Base-by-base conservation (phyloP, 1,284 basidiomycete species). In the Pseudozyma hubeiensis region DNA sequence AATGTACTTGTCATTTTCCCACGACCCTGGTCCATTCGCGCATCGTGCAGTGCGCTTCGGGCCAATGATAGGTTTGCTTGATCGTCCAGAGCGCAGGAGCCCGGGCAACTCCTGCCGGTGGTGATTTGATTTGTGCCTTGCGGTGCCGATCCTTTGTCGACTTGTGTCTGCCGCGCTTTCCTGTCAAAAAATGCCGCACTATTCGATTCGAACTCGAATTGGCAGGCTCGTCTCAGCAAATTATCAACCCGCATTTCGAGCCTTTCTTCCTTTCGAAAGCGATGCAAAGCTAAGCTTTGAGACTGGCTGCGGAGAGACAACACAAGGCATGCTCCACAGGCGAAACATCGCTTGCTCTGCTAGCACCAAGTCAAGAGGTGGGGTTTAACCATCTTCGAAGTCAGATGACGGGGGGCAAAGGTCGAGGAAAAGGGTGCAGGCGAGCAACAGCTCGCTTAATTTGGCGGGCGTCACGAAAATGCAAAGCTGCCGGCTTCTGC, bases 401-500 rank as follows among this genome's bases (percentile, higher is more conserved):
- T 37, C 35, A 37, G 35, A 37, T 37, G 35, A 37, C 35, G 35
- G 5, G 2, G 24, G 24, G 24, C 24, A 24, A 24, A 24, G 24
- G 24, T 24, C 24, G 24, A 24, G 24, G 24, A 24, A 24, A 24
- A 24, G 24, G 24, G 24, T 24, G 24, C 24, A 24, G 24, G 24
- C 24, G 24, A 24, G 43, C 17, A 30, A 49, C 41, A 52, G 35
- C 53, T 47, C 50, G 64, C 57, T 60, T 66, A 47, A 49, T 24
- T 24, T 24, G 24, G 24, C 24, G 24, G 24, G 24, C 24, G 24
- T 24, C 24, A 24, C 24, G 24, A 24, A 14, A 33, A 11, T 16
- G 6, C 13, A 33, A 29, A 44, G 44, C 53, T 55, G 66, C 53
- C 66, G 66, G 66, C 66, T 10, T 60, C 49, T 69, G 66, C 41